Percentiles rank a stretch among this genome's conserved stretches.
Evolutionary conservation across 108 stramenopile genomes (phyloP).

Genomic region (Fragilaria radians): DNA sequence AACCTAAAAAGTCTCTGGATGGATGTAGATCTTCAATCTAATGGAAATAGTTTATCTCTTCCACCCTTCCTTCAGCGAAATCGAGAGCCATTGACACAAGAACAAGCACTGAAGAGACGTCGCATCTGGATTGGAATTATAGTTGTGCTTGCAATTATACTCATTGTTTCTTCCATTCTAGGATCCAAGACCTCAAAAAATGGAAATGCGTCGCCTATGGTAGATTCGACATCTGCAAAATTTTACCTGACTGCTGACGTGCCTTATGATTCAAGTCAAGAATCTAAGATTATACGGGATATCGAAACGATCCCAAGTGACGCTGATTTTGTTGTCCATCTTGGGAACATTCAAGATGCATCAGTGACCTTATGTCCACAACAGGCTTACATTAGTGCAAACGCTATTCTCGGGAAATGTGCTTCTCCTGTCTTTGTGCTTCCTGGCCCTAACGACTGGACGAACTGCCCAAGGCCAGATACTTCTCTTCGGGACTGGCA

Average conservation of each 20-base stretch:
- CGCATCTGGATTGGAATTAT: constrained; percentile 11
- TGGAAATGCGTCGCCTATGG: neutral
- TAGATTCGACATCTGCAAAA: too few relatives aligned
- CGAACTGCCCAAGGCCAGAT: constrained; percentile 43
- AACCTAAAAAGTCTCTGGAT: too few relatives aligned
- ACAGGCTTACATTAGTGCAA: constrained; percentile 37
- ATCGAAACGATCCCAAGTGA: constrained; percentile 44
- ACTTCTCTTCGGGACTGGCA: constrained; percentile 44
- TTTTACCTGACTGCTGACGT: constrained; percentile 74
- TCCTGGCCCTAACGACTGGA: constrained; percentile 73
- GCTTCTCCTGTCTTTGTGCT: constrained; percentile 58
- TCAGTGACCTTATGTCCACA: constrained; percentile 36
- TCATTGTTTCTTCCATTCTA: constrained; percentile 13
- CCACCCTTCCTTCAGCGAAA: too few relatives aligned
- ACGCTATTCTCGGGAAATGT: constrained; percentile 26
- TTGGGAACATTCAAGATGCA: constrained; percentile 68
- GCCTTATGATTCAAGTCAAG: constrained; percentile 42
- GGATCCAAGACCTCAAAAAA: constrained; percentile 10
- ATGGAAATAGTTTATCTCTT: too few relatives aligned
- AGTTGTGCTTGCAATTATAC: neutral
- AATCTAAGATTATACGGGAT: constrained; percentile 34
- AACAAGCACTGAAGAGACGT: too few relatives aligned
- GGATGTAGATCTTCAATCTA: too few relatives aligned
- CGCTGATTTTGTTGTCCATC: constrained; percentile 67
- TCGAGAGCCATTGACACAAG: too few relatives aligned